Evolutionary conservation across 257 asterid species (phyloP).

Genomic region (Solanum chmielewskii): DNA sequence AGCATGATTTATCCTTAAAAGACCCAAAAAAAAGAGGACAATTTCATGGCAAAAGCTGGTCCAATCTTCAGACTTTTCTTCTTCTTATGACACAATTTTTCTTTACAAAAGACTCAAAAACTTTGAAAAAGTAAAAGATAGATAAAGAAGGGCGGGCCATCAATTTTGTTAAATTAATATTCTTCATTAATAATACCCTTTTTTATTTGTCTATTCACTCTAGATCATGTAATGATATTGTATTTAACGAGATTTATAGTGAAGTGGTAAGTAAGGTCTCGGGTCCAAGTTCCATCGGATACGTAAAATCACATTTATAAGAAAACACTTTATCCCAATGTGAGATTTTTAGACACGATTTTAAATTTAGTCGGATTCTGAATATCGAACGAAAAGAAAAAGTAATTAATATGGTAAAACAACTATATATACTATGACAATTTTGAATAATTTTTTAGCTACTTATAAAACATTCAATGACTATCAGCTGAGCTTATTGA

Average conservation of each 20-base stretch:
- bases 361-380: rapidly evolving
- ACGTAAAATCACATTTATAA: no score
- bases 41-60: neutral
- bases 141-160: neutral
- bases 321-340: rapidly evolving
- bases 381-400: neutral
- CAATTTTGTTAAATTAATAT: neutral
- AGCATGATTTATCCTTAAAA: neutral
- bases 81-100: neutral
- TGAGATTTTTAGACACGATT: neutral
- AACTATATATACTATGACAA: neutral
- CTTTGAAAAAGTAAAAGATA: neutral
- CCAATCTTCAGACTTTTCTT: neutral
- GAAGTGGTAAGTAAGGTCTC: no score
- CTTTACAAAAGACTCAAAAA: neutral
- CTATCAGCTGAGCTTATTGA: neutral
- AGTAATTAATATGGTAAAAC: neutral
- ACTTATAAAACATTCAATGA: neutral
- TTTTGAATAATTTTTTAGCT: neutral
- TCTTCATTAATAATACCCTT: neutral
- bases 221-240: neutral
- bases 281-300: rapidly evolving
- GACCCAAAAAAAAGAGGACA: neutral
- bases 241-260: rapidly evolving
- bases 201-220: neutral